Percentiles rank a stretch among this genome's conserved stretches.
Evolutionary conservation across 2,329 filamentous ascomycete genomes (phyloP).

Genomic region (Venturiaceae sp.): DNA sequence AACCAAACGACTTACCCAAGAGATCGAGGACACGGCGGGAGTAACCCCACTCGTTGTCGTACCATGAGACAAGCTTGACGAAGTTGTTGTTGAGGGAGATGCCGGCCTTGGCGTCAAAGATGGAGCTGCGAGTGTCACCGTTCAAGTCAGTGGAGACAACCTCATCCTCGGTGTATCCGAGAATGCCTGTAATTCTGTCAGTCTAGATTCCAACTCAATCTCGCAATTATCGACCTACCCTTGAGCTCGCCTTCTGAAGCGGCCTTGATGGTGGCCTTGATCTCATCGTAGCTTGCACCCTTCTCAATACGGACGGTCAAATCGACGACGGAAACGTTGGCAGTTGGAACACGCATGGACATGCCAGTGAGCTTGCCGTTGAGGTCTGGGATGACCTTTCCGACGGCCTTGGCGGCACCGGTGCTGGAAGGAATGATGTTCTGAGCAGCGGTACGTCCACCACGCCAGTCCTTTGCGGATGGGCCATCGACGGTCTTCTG

Average conservation of each 20-base stretch:
- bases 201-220: background rate
- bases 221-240: constrained; percentile 49
- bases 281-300: constrained; percentile 75
- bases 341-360: constrained; percentile 97
- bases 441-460: constrained; percentile 95
- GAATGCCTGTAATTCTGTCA: constrained; percentile 51
- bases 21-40: constrained; percentile 62
- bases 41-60: constrained; percentile 99
- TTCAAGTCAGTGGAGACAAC: constrained; percentile 90
- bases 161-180: constrained; percentile 95
- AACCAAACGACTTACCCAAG: constrained; percentile 16
- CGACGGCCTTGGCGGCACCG: constrained; percentile 98
- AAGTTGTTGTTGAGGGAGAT: constrained; percentile 98
- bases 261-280: constrained; percentile 83
- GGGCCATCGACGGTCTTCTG: constrained; percentile 99
- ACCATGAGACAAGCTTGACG: constrained; percentile 97
- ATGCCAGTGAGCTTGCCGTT: constrained; percentile 99
- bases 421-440: constrained; percentile 99
- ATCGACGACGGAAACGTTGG: constrained; percentile 99
- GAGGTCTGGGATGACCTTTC: constrained; percentile 96
- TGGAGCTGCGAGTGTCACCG: constrained; percentile 88
- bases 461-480: constrained; percentile 98
- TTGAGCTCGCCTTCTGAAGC: constrained; percentile 76
- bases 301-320: constrained; percentile 92
- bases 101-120: constrained; percentile 99